Conservation (phyloP, 2,329 filamentous ascomycete genomes). For the Paecilomyces formosus region DNA sequence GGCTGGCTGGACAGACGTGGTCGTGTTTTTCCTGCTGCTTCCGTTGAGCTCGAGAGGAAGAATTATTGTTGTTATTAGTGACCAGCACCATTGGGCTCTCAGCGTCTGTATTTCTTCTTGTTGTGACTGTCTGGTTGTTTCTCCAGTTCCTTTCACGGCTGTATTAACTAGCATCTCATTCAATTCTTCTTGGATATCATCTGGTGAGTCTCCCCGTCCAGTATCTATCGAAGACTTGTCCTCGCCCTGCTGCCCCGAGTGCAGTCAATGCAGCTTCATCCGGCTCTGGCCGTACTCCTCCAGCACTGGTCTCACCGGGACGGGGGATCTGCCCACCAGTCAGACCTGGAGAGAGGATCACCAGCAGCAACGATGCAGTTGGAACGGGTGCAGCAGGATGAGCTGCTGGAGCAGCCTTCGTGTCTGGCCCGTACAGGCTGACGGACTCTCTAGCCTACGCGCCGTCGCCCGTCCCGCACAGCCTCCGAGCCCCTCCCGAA, state of each 20-base stretch:
- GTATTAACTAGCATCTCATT: background rate
- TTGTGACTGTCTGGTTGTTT: background rate
- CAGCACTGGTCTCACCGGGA: too few relatives aligned
- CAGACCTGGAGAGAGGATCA: background rate
- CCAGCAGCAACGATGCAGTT: too few relatives aligned
- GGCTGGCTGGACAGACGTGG: background rate
- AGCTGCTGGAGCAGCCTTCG: background rate
- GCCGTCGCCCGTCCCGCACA: background rate
- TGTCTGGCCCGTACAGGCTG: conserved; percentile 1
- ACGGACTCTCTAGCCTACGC: conserved; percentile 1
- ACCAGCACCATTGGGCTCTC: background rate
- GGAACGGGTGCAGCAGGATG: background rate
- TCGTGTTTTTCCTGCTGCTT: background rate
- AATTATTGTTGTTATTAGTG: too few relatives aligned
- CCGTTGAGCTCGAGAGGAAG: background rate
- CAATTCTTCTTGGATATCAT: background rate
- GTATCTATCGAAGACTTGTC: background rate
- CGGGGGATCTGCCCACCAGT: background rate
- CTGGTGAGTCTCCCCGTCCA: background rate
- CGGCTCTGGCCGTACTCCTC: too few relatives aligned
- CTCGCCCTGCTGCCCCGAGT: too few relatives aligned
- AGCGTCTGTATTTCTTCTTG: background rate
- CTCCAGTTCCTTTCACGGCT: background rate
- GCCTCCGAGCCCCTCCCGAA: conserved; percentile 22
- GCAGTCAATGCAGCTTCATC: too few relatives aligned